Evolutionary conservation across 805 yeast genomes (phyloP), one percentile per base, ranked within the genome.

Genomic region (Trichomonascus vanleenenianus): DNA sequence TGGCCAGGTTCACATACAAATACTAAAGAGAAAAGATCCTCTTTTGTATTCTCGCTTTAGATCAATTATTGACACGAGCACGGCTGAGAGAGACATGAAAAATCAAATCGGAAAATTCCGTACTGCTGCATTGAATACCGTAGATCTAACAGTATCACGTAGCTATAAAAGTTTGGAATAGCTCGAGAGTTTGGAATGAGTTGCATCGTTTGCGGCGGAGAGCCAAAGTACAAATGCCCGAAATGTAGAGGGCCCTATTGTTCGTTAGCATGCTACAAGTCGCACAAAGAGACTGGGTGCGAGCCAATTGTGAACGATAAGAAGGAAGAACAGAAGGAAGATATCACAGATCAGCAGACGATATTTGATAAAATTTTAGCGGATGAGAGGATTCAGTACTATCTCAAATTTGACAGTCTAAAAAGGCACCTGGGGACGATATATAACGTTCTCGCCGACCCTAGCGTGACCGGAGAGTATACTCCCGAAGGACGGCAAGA

Each of bases 231-330:
- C 62, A 74, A 70, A 54, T 80, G 85, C 48, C 82, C 85, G 0
- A 61, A 59, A 40, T 80, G 85, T 50, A 5, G 44, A 15, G n/a
- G 27, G 27, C 22, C 41, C 10, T 40, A 50, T 59, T 85, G 94
- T 59, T 76, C 84, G 0, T 54, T 85, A 5, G 55, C 46, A 2
- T 85, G 95, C 54, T 84, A 67, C 62, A 83, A 80, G 39, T 38
- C 54, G 58, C 68, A 65, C 46, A 59, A 57, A 39, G 48, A 42
- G 78, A 73, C 27, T 22, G 27, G 51, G 48, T 41, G 30, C 71
- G 64, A 44, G 51, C 57, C 39, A 47, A 50, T 9, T 48, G 16
- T 7, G 34, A 19, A 15, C 45, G 37, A 39, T 34, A 41, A 42
- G 43, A 7, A 6, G 30, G 30, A 12, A 47, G 40, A 27, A 41